These are phyloP conservation scores for Arbutus unedo DNA, from an alignment of 148 eudicot species.

Conservation along the genomic window DNA sequence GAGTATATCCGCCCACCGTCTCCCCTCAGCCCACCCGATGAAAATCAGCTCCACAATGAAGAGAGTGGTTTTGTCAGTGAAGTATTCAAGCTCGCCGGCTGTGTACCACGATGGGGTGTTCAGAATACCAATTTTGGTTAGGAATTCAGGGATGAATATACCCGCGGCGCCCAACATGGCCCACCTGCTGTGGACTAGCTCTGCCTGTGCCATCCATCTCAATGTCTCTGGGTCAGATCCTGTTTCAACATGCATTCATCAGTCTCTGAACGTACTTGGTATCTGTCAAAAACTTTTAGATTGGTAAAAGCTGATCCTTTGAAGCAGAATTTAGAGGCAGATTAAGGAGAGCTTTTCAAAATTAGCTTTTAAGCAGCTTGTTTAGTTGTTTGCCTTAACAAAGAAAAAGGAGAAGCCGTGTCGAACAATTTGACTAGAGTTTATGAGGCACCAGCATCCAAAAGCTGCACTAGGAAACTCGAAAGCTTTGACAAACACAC, in stretches of 20 bases:
- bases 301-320: neutral
- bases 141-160: constrained; percentile 93
- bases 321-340: neutral
- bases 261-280: neutral
- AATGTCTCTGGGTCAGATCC: constrained; percentile 93
- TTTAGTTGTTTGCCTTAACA: neutral
- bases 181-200: constrained; percentile 93
- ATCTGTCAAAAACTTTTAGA: neutral
- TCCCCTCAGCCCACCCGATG: constrained; percentile 98
- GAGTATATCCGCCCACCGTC: constrained; percentile 93
- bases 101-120: constrained; percentile 99
- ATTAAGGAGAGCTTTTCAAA: neutral
- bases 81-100: constrained; percentile 90
- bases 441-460: neutral
- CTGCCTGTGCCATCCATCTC: constrained; percentile 82
- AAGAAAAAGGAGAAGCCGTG: neutral
- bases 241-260: constrained; percentile 20
- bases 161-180: constrained; percentile 98
- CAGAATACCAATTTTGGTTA: constrained; percentile 81
- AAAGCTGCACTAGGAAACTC: neutral
- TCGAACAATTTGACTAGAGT: neutral
- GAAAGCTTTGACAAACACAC: neutral
- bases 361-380: neutral
- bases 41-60: constrained; percentile 72
- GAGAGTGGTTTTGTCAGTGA: constrained; percentile 92